phyloP scores from a whole-genome alignment of 176 grass and related monocot genomes.

The Raddia guianensis region DNA sequence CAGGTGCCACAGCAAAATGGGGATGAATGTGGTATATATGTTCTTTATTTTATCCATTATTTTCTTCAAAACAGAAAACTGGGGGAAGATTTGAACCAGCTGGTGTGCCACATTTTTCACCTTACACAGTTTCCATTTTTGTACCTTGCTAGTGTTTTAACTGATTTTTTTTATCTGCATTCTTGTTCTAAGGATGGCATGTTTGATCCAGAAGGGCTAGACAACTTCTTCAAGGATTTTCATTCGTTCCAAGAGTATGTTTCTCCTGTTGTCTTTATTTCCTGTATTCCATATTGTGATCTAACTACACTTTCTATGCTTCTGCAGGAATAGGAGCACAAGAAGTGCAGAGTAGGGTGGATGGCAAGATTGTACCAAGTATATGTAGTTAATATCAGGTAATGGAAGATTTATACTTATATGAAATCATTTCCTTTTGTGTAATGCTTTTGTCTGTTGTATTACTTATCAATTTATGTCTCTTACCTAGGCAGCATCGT shows the following conservation, averaged over 20 bases:
- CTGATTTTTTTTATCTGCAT: constrained; percentile 30
- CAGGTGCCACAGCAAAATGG: constrained; percentile 91
- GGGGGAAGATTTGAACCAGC: constrained; percentile 58
- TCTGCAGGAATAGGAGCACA: constrained; percentile 34
- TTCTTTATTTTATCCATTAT: constrained; percentile 76
- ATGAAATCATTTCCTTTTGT: constrained; percentile 17
- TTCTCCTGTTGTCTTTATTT: constrained; percentile 21
- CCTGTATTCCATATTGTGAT: constrained; percentile 9
- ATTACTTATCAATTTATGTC: constrained; percentile 11
- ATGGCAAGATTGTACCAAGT: constrained; percentile 4
- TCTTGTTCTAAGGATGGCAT: constrained; percentile 56
- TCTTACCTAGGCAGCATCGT: constrained; percentile 23
- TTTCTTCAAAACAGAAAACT: constrained; percentile 57
- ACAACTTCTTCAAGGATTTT: constrained; percentile 63
- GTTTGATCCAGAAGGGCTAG: constrained; percentile 66
- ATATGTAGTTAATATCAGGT: constrained; percentile 26
- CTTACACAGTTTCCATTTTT: constrained; percentile 25
- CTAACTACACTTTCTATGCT: constrained; percentile 20
- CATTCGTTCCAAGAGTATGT: constrained; percentile 59
- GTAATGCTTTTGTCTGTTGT: neutral
- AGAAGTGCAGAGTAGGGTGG: constrained; percentile 30
- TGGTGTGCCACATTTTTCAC: constrained; percentile 43
- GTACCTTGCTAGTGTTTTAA: constrained; percentile 19
- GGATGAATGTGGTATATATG: constrained; percentile 87
- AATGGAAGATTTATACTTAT: neutral